Conservation (phyloP, 129 eudicot genomes). For the Erigeron canadensis region DNA sequence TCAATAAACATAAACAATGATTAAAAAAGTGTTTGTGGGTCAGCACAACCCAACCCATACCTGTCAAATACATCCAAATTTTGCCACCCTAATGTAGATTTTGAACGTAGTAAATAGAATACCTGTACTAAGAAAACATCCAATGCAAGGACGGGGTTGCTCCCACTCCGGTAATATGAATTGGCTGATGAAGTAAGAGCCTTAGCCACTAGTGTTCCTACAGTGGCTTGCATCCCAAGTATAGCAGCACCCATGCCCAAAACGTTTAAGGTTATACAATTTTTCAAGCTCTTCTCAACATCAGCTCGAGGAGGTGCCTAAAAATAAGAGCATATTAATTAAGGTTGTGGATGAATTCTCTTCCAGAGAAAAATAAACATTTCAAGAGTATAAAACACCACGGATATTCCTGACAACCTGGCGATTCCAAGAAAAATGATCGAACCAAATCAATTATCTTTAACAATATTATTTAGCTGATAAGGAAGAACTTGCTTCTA, state of each 20-base stretch:
- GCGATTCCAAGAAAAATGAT: too few species aligned
- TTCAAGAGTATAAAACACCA: too few species aligned
- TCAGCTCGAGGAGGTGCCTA: slow-evolving; percentile 97
- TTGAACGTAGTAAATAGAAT: slow-evolving; percentile 10
- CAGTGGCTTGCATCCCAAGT: slow-evolving; percentile 90
- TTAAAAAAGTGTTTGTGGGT: too few species aligned
- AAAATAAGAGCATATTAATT: slow-evolving; percentile 16
- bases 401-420: too few species aligned
- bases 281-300: slow-evolving; percentile 71
- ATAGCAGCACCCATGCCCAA: slow-evolving; percentile 94
- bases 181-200: slow-evolving; percentile 78
- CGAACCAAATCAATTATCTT: too few species aligned
- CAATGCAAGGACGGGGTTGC: slow-evolving; percentile 79
- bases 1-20: too few species aligned
- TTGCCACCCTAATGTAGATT: neutral
- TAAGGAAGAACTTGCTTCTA: too few species aligned
- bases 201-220: slow-evolving; percentile 80
- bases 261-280: slow-evolving; percentile 66
- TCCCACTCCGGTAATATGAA: slow-evolving; percentile 79
- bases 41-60: neutral
- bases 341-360: neutral
- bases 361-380: neutral
- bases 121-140: slow-evolving; percentile 96
- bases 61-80: neutral
- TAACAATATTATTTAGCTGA: too few species aligned